Evolutionary conservation across 148 eudicot genomes (phyloP), one percentile per base, ranked within the genome.

Genomic region (Rhododendron simsii): DNA sequence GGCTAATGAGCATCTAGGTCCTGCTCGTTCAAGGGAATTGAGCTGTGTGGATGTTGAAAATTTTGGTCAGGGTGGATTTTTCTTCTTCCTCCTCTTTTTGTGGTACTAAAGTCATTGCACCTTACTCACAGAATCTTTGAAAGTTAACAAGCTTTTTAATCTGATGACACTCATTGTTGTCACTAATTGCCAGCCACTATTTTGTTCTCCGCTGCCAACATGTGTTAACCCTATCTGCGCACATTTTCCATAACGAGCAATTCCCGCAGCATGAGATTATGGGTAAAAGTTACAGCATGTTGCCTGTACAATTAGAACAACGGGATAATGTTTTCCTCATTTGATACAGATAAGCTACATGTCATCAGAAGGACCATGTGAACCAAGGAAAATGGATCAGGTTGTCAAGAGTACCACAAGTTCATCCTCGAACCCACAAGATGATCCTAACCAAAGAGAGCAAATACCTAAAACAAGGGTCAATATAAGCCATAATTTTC

Each of bases 281-380:
- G 76, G 7, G 18, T 33, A 71, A 71, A 71, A 71, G 75, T 71
- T 1, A 30, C 35, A 71, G 76, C 16, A 33, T 71, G 76, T 35
- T 71, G 33, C 7, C 7, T 14, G 7, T 71, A 35, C 20, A 12
- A 71, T 30, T 39, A 65, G 30, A 44, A 71, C 1, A 20, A 35
- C 2, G 57, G 51, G 35, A 20, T 45, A 16, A 18, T 48, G 35
- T 48, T 77, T 44, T 83, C 39, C 30, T 35, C 28, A 41, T 80
- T 51, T 80, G 71, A 26, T 88, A 80, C 91, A 90, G 92, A 91
- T 89, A 88, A 90, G 86, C 80, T 87, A 85, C 85, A 75, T 73
- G 61, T 86, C 89, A 78, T 88, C 88, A 76, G 88, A 85, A 77
- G 90, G 90, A 74, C 57, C 89, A 55, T 79, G 84, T 53, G 89